phyloP scores from a whole-genome alignment of 208 protist genomes.

The Trypanosoma scelopori region DNA sequence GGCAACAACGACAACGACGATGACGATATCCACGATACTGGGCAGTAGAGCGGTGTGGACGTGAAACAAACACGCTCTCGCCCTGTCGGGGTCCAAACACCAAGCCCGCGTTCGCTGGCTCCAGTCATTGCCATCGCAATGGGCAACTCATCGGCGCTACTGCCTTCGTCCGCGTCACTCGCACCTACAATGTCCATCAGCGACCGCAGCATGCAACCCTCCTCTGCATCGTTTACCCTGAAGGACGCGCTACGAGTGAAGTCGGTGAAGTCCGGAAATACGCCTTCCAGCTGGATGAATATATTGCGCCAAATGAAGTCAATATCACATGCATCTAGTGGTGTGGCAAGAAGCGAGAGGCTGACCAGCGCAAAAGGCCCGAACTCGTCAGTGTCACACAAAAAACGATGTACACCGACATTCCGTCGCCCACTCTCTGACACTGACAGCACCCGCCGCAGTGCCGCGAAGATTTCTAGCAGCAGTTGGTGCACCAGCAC shows the following conservation, averaged over 20 bases:
- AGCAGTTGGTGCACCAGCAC: conserved; percentile 45
- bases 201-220: conserved; percentile 21
- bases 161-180: background rate
- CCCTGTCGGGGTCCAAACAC: conserved; percentile 24
- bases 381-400: conserved; percentile 62
- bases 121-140: conserved; percentile 14
- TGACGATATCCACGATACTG: background rate
- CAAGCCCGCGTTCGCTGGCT: conserved; percentile 17
- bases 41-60: conserved; percentile 19
- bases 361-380: conserved; percentile 48
- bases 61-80: conserved; percentile 17
- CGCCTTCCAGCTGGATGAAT: conserved; percentile 34
- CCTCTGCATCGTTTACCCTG: conserved; percentile 30
- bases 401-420: conserved; percentile 52
- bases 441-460: conserved; percentile 33
- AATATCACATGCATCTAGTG: conserved; percentile 56
- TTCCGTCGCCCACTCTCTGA: conserved; percentile 29
- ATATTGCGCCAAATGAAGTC: conserved; percentile 32
- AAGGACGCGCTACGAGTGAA: conserved; percentile 53
- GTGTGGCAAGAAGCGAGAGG: conserved; percentile 55
- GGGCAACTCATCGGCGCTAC: background rate
- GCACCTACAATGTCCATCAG: conserved; percentile 12
- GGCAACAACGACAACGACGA: background rate
- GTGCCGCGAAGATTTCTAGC: conserved; percentile 36
- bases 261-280: conserved; percentile 58